Evolutionary conservation across 1,284 basidiomycete species (phyloP), one percentile per base, ranked within the genome.

Genomic region (Bondarzewia mesenterica): DNA sequence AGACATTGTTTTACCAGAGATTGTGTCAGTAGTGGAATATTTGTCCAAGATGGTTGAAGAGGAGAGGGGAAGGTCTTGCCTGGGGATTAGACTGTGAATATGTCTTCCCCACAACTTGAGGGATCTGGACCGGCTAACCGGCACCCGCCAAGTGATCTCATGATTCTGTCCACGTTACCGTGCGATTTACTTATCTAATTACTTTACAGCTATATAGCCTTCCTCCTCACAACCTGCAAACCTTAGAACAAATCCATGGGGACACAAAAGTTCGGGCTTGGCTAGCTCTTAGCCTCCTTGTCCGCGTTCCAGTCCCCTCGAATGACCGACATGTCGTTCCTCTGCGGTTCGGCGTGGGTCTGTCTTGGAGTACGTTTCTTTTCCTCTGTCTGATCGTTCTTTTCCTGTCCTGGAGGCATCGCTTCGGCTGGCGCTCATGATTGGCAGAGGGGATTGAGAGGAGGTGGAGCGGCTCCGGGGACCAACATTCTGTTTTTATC

Each of bases 241-340:
- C 15, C 49, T 58, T 60, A 37, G 74, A 81, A 83, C 77, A 80
- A 82, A 40, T 40, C 70, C 67, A 50, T 74, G 84, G 74, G 80
- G 84, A 89, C 85, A 80, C 63, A 78, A 85, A 85, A 89, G 86
- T 89, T 89, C 85, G 85, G 83, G 75, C 85, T 75, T 61, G 85
- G 81, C 67, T 69, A 82, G 77, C 77, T 79, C 66, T 74, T 76
- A 81, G 80, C 76, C 76, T 86, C 78, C 84, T 78, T 77, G 85
- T 78, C 82, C 85, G 85, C 85, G 85, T 89, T 89, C 85, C 85
- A 84, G 86, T 89, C 83, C 78, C 75, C 86, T 72, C 87, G 74
- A 88, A 37, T 56, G 59, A 82, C 52, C 64, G 50, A 68, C 65
- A 69, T 65, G 65, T 63, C 50, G 50, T 55, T 54, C 43, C n/a